Percentiles rank a stretch among this genome's conserved stretches.
Conservation (phyloP, 2,329 filamentous ascomycete species). For the Drechslera avenae region DNA sequence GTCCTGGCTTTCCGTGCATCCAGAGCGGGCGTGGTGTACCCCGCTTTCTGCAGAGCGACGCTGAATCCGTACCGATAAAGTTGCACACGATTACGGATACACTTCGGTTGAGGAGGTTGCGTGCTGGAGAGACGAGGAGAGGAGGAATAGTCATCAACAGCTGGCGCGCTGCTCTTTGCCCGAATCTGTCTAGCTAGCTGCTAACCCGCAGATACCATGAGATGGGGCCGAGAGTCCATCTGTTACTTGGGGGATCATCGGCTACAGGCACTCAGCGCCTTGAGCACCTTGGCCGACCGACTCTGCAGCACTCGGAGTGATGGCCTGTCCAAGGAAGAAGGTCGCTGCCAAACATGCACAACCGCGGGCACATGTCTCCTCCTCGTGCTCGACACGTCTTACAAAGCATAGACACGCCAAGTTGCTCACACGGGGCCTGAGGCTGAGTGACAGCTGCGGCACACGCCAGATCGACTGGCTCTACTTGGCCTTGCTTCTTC, state of each 20-base stretch:
- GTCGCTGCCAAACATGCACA: not conserved
- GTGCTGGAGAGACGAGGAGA: not conserved
- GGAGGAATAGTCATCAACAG: not conserved
- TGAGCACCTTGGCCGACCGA: not conserved
- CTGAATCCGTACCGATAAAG: not conserved
- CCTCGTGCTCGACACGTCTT: not conserved
- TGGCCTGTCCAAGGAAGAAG: too few species aligned
- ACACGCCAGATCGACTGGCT: constrained; percentile 10
- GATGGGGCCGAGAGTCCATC: not conserved
- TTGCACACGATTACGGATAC: not conserved
- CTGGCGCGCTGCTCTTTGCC: not conserved
- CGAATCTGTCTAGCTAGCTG: not conserved
- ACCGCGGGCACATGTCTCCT: not conserved
- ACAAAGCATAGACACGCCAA: constrained; percentile 7
- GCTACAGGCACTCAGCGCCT: not conserved
- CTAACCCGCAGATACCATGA: not conserved
- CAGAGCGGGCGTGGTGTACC: not conserved
- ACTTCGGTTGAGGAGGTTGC: not conserved
- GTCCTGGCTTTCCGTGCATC: not conserved
- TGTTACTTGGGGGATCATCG: too few species aligned
- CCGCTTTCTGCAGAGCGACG: constrained; percentile 1
- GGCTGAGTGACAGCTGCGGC: constrained; percentile 19
- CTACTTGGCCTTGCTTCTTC: constrained; percentile 2
- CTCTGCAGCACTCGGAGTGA: too few species aligned
- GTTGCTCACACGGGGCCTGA: constrained; percentile 8